Percentiles rank a stretch among this genome's conserved stretches.
These are phyloP conservation scores for Umbelopsis ramanniana DNA, from an alignment of 192 early-diverging fungal species.

Conservation along the genomic window DNA sequence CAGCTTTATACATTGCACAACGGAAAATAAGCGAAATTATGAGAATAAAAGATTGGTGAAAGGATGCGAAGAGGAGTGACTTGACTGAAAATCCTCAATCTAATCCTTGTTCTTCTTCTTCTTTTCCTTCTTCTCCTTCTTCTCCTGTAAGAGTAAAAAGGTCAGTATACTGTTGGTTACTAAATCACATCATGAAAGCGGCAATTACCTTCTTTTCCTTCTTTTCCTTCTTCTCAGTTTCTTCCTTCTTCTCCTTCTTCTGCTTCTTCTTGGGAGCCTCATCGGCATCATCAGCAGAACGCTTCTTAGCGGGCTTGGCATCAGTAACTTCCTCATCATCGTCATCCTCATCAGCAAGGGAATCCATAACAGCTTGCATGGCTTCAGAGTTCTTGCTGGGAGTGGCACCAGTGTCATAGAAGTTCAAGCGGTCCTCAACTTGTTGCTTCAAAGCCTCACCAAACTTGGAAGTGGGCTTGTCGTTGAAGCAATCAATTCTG, in stretches of 20 bases:
- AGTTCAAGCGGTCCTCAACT: slow-evolving; percentile 94
- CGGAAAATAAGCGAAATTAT: slow-evolving; percentile 21
- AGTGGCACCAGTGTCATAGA: slow-evolving; percentile 89
- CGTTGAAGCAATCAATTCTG: slow-evolving; percentile 95
- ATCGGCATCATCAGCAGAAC: slow-evolving; percentile 38
- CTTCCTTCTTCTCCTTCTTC: slow-evolving; percentile 59
- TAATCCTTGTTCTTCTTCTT: slow-evolving; percentile 56
- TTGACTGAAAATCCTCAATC: slow-evolving; percentile 1
- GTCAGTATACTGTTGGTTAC: background rate
- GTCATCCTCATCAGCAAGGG: slow-evolving; percentile 68
- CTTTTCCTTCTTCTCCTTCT: slow-evolving; percentile 66
- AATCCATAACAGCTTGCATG: slow-evolving; percentile 84
- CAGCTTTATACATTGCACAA: slow-evolving; percentile 23
- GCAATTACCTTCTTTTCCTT: slow-evolving; percentile 57
- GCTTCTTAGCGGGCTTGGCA: slow-evolving; percentile 48
- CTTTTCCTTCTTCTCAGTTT: slow-evolving; percentile 53
- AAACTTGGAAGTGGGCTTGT: slow-evolving; percentile 86
- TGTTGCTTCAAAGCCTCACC: slow-evolving; percentile 93
- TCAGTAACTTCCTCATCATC: slow-evolving; percentile 42
- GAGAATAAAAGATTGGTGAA: slow-evolving; percentile 6
- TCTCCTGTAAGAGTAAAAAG: slow-evolving; percentile 51
- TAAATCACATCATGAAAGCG: slow-evolving; percentile 45
- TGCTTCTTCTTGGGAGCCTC: slow-evolving; percentile 57
- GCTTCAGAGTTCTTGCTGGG: slow-evolving; percentile 93
- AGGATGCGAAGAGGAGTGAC: slow-evolving; percentile 4